Base-by-base conservation (phyloP, 1,139 yeast genomes). In the Saccharomyces pastorianus region DNA sequence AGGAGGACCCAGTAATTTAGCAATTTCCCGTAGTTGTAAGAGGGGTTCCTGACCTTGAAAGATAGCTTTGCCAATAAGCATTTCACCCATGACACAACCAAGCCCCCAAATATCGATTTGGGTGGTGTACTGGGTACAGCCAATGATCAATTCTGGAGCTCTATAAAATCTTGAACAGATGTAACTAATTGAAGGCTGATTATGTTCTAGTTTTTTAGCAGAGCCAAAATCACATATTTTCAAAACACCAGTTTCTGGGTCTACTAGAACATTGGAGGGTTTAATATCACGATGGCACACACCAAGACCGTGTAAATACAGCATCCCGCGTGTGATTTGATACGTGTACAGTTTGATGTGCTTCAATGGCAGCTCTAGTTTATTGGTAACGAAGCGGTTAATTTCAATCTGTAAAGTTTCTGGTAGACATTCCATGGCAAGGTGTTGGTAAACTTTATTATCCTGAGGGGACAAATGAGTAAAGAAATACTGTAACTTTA, bases 381-480 rank as follows among this genome's bases (percentile, higher is more conserved):
- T 82, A 59, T 81, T 77, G 56, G 79, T 78, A 64, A 84, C 80
- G 67, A 82, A 85, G 64, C 83, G 79, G 63, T 84, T 83, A 62
- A 86, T 85, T 70, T 86, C 95, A 51, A 77, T 72, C 66, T 86
- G 93, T 59, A 86, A 75, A 57, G 87, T 85, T 48, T 85, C 84
- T n/a, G 93, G 93, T 56, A 86, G 74, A 62, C 91, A 85, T 71
- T 86, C 95, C 95, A 86, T 86, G 29, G 88, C 93, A 63, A 86
- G 74, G 72, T 85, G 88, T 67, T 85, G 91, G 68, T 85, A 86
- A 47, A 85, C 68, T 63, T 83, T 81, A 58, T 80, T 79, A 66
- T 83, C 86, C 56, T 75, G 75, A 42, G 78, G 77, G 5, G 81
- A 73, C 6, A 61, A 53, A 56, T 81, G 83, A 56, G 85, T 83